A percentile compares a stretch with the other conserved stretches of the same genome.
Evolutionary conservation across 768 basidiomycete genomes (phyloP).

Genomic region (Trametes villosa): DNA sequence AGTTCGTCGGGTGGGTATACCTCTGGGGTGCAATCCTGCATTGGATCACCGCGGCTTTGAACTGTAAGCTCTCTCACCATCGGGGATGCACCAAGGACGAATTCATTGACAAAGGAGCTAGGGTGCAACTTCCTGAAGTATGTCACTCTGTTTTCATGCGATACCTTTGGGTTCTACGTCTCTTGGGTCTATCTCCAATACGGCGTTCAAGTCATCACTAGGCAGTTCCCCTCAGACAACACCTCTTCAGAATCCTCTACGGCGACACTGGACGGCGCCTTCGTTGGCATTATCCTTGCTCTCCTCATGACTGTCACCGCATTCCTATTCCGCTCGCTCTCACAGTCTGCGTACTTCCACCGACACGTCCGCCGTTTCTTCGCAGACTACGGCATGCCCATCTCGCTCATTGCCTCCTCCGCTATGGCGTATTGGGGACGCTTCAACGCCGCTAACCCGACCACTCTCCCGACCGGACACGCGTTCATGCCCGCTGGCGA

Average conservation of each 20-base stretch:
- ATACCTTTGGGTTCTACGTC: conserved; percentile 93
- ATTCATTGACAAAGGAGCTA: conserved; percentile 33
- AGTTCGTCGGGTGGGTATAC: conserved; percentile 93
- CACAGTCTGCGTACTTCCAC: conserved; percentile 69
- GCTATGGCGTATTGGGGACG: conserved; percentile 87
- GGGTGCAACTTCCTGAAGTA: conserved; percentile 86
- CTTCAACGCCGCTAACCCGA: conserved; percentile 61
- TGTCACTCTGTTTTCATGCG: conserved; percentile 88
- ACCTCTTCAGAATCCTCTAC: conserved; percentile 27
- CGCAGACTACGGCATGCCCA: conserved; percentile 91
- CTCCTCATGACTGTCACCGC: conserved; percentile 75
- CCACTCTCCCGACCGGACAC: conserved; percentile 68
- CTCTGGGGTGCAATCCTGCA: conserved; percentile 88
- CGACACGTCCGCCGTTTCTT: conserved; percentile 75
- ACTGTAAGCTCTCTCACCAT: conserved; percentile 52
- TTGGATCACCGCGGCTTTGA: conserved; percentile 79
- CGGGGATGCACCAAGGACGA: neutral
- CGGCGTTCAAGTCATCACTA: conserved; percentile 80
- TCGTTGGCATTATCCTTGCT: conserved; percentile 74
- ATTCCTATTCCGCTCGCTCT: conserved; percentile 72
- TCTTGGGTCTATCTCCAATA: conserved; percentile 91
- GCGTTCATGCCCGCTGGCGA: conserved; percentile 75
- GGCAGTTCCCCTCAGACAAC: conserved; percentile 55
- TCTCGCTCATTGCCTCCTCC: conserved; percentile 75
- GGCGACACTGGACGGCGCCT: conserved; percentile 48